These are phyloP conservation scores for Apiospora malaysiana DNA, from an alignment of 2,329 filamentous ascomycete species.

Conservation along the genomic window DNA sequence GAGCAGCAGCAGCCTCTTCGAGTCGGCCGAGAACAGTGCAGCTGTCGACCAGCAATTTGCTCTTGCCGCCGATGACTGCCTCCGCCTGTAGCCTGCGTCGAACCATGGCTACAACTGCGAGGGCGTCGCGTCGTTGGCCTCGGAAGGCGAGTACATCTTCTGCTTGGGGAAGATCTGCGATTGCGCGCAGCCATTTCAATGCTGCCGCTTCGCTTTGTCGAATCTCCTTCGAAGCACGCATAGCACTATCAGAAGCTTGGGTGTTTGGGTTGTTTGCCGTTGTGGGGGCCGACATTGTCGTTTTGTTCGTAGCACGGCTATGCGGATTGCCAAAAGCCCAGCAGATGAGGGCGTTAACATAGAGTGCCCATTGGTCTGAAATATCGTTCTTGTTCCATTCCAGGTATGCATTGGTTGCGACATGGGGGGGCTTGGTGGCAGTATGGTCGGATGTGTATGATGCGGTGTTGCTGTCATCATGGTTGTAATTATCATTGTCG, in stretches of 20 bases:
- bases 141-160: constrained; percentile 44
- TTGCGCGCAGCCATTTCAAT: constrained; percentile 41
- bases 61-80: constrained; percentile 51
- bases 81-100: constrained; percentile 54
- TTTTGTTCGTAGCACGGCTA: constrained; percentile 12
- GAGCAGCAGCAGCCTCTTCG: constrained; percentile 48
- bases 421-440: background rate
- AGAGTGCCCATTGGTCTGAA: constrained; percentile 86
- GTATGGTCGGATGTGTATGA: background rate
- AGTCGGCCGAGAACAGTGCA: constrained; percentile 58
- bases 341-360: constrained; percentile 63
- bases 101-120: constrained; percentile 54
- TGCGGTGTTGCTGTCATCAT: background rate
- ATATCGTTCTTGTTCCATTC: constrained; percentile 62
- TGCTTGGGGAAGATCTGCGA: constrained; percentile 47
- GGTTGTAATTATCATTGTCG: constrained; percentile 18
- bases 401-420: background rate
- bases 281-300: background rate
- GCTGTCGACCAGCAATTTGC: constrained; percentile 58
- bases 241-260: constrained; percentile 30
- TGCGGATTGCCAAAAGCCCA: constrained; percentile 58
- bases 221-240: constrained; percentile 37
- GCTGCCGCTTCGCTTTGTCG: constrained; percentile 45
- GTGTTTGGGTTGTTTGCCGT: constrained; percentile 7
- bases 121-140: constrained; percentile 47